These are phyloP conservation scores for Citrus medica DNA, from an alignment of 345 rosid genomes.

Conservation along the genomic window DNA sequence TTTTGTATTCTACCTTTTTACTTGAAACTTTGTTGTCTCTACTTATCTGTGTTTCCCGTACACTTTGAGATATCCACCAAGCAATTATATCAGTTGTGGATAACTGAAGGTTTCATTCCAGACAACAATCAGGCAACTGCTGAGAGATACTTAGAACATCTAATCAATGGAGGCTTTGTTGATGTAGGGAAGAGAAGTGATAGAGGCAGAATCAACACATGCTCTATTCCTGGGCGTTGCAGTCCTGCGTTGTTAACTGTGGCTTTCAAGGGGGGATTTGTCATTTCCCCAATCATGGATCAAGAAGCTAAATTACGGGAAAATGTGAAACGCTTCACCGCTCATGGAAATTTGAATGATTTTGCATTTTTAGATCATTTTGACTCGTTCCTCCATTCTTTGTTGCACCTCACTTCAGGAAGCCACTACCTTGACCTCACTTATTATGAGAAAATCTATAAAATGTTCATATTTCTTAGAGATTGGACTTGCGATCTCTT, in stretches of 20 bases:
- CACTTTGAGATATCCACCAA: neutral
- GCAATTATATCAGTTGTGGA: slow-evolving; percentile 1
- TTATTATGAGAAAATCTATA: too few relatives aligned
- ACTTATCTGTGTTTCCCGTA: neutral
- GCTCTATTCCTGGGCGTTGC: neutral
- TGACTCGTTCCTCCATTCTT: neutral
- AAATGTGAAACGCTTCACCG: neutral
- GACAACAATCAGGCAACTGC: neutral
- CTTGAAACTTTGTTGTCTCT: neutral
- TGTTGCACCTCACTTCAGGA: neutral
- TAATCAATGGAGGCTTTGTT: neutral
- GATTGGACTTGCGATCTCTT: neutral
- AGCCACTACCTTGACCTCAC: too few relatives aligned
- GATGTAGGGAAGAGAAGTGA: neutral
- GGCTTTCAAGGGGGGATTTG: too few relatives aligned
- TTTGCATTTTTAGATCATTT: neutral
- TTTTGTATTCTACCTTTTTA: neutral
- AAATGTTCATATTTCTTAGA: neutral
- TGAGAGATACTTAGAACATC: neutral
- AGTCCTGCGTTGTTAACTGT: too few relatives aligned
- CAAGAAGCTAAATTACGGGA: neutral
- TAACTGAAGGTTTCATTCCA: neutral
- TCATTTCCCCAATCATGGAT: too few relatives aligned
- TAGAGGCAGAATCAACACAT: neutral
- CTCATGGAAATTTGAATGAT: neutral